phyloP scores from a whole-genome alignment of 1,139 yeast genomes.

The Blastobotrys persicus region DNA sequence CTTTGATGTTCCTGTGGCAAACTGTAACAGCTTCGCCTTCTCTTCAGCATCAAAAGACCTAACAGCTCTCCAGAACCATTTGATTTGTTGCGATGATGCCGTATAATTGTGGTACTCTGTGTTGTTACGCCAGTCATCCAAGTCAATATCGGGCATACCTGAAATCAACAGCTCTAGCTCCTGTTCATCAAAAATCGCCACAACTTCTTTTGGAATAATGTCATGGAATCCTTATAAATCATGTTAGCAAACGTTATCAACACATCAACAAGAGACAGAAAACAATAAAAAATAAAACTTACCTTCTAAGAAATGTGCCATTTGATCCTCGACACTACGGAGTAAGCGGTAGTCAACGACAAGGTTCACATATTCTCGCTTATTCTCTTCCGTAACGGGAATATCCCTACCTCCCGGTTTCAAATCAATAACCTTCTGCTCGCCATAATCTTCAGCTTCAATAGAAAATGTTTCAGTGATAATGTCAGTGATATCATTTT shows the following conservation, averaged over 20 bases:
- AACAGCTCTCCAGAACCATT: slow-evolving; percentile 99
- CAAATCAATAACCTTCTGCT: slow-evolving; percentile 73
- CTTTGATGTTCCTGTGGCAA: slow-evolving; percentile 96
- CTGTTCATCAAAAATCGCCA: slow-evolving; percentile 90
- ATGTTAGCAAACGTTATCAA: slow-evolving; percentile 15
- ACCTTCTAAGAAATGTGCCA: slow-evolving; percentile 71
- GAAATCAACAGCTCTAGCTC: slow-evolving; percentile 89
- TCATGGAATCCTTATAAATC: slow-evolving; percentile 70
- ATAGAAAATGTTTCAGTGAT: slow-evolving; percentile 95
- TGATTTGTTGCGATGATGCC: slow-evolving; percentile 80
- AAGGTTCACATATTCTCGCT: slow-evolving; percentile 79
- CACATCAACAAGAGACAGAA: no score
- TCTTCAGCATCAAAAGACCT: slow-evolving; percentile 92
- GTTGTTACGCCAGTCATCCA: slow-evolving; percentile 91
- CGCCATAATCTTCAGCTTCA: slow-evolving; percentile 94
- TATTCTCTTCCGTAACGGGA: slow-evolving; percentile 86
- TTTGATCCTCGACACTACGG: slow-evolving; percentile 81
- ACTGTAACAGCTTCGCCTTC: slow-evolving; percentile 88
- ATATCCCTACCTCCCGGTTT: slow-evolving; percentile 80
- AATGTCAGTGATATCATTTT: slow-evolving; percentile 91
- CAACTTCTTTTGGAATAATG: slow-evolving; percentile 81
- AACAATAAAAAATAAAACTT: slow-evolving; percentile 9
- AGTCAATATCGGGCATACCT: slow-evolving; percentile 95
- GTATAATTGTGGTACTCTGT: slow-evolving; percentile 82
- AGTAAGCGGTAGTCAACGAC: slow-evolving; percentile 87